Evolutionary conservation across 371 early-diverging fungal species (phyloP).

Genomic region (Saksenaea vasiformis): DNA sequence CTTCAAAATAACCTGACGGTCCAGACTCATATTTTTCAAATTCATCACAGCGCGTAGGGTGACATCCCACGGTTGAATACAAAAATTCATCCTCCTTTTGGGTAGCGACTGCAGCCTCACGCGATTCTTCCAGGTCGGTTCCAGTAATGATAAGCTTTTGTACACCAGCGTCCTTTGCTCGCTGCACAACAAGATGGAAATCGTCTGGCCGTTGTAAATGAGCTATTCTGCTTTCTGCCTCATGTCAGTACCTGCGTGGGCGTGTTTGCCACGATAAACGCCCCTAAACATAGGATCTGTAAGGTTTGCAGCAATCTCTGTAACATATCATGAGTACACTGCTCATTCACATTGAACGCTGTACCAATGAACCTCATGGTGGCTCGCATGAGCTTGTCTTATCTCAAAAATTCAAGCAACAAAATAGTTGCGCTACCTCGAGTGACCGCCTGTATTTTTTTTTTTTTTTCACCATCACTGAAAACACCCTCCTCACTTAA

Average conservation of each 20-base stretch:
- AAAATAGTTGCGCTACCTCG: too few species aligned
- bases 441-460: too few species aligned
- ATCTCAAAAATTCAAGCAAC: too few species aligned
- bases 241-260: conserved; percentile 57
- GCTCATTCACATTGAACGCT: not conserved
- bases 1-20: conserved; percentile 64
- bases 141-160: conserved; percentile 80
- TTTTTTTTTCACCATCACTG: too few species aligned
- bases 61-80: conserved; percentile 86
- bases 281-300: conserved; percentile 87
- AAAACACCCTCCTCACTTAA: not conserved
- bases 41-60: conserved; percentile 84
- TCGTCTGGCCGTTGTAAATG: conserved; percentile 56
- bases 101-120: conserved; percentile 40
- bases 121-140: conserved; percentile 63
- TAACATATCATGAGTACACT: not conserved
- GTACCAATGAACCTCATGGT: not conserved
- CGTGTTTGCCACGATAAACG: conserved; percentile 75
- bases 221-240: not conserved
- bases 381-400: not conserved
- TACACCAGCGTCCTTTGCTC: conserved; percentile 70
- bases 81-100: conserved; percentile 27
- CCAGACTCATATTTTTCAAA: conserved; percentile 60
- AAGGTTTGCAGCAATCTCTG: conserved; percentile 85
- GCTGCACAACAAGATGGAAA: conserved; percentile 58